Conservation (phyloP, 495 filamentous ascomycete species). For the Neurospora tetrasperma region DNA sequence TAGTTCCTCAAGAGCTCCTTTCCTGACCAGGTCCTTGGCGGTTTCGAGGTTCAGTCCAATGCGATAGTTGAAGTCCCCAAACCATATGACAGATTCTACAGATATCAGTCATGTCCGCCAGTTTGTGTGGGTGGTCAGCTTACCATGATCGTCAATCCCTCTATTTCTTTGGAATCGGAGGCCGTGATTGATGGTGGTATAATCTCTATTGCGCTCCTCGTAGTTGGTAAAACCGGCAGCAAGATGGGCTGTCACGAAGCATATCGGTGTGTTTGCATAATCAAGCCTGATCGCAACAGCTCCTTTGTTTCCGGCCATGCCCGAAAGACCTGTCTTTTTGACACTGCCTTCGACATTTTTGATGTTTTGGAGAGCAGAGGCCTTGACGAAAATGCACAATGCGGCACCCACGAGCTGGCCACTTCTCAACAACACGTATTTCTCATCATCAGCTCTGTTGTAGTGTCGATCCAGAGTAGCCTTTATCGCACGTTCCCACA, state of each 20-base stretch:
- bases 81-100: slow-evolving; percentile 82
- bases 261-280: slow-evolving; percentile 83
- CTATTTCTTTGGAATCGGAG: slow-evolving; percentile 84
- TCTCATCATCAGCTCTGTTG: slow-evolving; percentile 49
- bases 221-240: slow-evolving; percentile 96
- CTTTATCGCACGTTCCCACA: slow-evolving; percentile 78
- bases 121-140: slow-evolving; percentile 1
- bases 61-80: slow-evolving; percentile 97
- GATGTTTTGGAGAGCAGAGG: slow-evolving; percentile 62
- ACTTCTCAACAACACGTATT: slow-evolving; percentile 81
- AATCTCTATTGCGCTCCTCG: slow-evolving; percentile 90
- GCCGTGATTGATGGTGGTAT: slow-evolving; percentile 77
- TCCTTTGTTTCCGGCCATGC: slow-evolving; percentile 96
- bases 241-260: slow-evolving; percentile 94
- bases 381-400: slow-evolving; percentile 78
- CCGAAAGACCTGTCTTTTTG: slow-evolving; percentile 96
- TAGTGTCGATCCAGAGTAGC: slow-evolving; percentile 63
- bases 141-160: slow-evolving; percentile 77
- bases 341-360: slow-evolving; percentile 94
- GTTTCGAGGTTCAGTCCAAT: slow-evolving; percentile 77
- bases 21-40: slow-evolving; percentile 61
- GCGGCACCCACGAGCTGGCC: slow-evolving; percentile 94
- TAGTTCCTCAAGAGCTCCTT: slow-evolving; percentile 61
- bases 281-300: slow-evolving; percentile 96
- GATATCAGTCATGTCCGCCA: not conserved